Conservation (phyloP, 2,329 filamentous ascomycete genomes). For the Fusarium sp. region DNA sequence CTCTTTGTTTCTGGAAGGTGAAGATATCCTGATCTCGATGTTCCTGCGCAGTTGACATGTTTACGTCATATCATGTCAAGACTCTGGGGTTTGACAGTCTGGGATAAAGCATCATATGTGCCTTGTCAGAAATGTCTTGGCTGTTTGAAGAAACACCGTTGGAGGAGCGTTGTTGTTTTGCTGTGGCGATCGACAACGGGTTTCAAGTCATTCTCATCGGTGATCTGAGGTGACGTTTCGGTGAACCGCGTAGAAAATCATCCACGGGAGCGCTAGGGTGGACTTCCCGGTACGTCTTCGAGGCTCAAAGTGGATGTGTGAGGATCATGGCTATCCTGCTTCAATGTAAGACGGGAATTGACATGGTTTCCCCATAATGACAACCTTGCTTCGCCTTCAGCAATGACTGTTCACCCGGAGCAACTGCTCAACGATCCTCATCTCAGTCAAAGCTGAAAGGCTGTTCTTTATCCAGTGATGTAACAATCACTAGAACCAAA, state of each 20-base stretch:
- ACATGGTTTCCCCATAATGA: not conserved
- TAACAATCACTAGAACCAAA: constrained; percentile 13
- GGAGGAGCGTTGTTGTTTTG: not conserved
- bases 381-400: not conserved
- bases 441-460: constrained; percentile 2
- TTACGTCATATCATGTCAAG: constrained; percentile 31
- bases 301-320: constrained; percentile 8
- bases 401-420: not conserved
- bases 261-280: constrained; percentile 32
- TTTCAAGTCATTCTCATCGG: constrained; percentile 19
- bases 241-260: constrained; percentile 1
- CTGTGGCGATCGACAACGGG: constrained; percentile 12
- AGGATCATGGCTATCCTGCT: not conserved
- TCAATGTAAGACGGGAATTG: not conserved
- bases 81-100: constrained; percentile 10
- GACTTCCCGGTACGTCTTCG: constrained; percentile 8
- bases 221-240: constrained; percentile 18
- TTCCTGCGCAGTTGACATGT: not conserved
- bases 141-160: not conserved
- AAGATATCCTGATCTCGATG: constrained; percentile 30
- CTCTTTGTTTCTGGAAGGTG: constrained; percentile 10
- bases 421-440: not conserved
- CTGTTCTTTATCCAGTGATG: constrained; percentile 7
- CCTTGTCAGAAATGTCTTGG: constrained; percentile 7
- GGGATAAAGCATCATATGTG: constrained; percentile 10